Conservation (phyloP, 116 monocot genomes). For the Iris pallida region DNA sequence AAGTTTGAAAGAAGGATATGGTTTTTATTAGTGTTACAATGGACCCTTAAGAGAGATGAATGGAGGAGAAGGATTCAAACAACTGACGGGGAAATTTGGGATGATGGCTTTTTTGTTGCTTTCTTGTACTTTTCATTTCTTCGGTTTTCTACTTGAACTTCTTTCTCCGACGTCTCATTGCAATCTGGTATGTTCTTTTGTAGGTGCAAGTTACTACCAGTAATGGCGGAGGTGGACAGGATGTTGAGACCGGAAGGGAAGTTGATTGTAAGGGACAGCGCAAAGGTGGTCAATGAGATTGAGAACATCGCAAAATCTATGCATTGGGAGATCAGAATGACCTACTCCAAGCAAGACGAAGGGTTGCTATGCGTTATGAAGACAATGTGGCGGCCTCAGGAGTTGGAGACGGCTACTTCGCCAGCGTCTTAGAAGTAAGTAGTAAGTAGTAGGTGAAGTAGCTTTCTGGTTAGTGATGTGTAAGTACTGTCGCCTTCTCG, state of each 20-base stretch:
- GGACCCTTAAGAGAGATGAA: not conserved
- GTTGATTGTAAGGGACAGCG: conserved; percentile 63
- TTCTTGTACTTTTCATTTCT: not conserved
- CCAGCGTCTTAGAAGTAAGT: not conserved
- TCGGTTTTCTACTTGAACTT: not conserved
- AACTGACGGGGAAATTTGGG: not conserved
- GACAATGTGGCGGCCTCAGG: conserved; percentile 69
- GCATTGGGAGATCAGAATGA: conserved; percentile 69
- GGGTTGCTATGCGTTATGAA: conserved; percentile 70
- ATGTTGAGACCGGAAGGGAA: conserved; percentile 79
- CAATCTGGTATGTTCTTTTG: not conserved
- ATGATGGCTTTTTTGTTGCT: not conserved
- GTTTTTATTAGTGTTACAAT: not conserved
- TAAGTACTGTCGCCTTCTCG: not conserved
- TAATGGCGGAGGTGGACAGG: conserved; percentile 75
- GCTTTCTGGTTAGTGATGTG: not conserved
- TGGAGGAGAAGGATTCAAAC: not conserved
- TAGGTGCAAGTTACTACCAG: conserved; percentile 65
- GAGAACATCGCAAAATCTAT: conserved; percentile 65
- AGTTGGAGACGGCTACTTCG: conserved; percentile 22
- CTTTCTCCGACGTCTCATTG: not conserved
- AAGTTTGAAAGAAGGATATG: too few relatives aligned
- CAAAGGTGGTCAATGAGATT: conserved; percentile 42
- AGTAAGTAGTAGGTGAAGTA: not conserved
- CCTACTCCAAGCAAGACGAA: conserved; percentile 61